These are phyloP conservation scores for Bryoerythrophyllum caledonicum DNA, from an alignment of 225 moss, liverwort and hornwort species.

Conservation along the genomic window DNA sequence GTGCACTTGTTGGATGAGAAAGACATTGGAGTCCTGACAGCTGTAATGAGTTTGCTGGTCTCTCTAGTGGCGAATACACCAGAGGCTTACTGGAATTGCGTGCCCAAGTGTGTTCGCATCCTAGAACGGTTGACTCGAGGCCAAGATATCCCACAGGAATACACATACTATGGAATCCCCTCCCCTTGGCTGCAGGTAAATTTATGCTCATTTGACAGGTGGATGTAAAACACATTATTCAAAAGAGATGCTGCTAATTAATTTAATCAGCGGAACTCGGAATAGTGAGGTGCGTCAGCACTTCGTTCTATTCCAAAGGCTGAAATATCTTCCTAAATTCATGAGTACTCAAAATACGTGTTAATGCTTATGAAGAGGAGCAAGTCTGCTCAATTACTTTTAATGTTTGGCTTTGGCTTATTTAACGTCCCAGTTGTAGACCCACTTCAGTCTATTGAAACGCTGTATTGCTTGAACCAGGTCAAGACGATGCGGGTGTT, in stretches of 20 bases:
- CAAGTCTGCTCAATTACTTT: not conserved
- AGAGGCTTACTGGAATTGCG: slow-evolving; percentile 95
- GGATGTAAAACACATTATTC: not conserved
- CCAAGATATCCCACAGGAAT: slow-evolving; percentile 97
- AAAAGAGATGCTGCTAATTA: slow-evolving; percentile 4
- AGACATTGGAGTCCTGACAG: slow-evolving; percentile 94
- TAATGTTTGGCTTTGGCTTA: not conserved
- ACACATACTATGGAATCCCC: slow-evolving; percentile 98
- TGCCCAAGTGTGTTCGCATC: slow-evolving; percentile 91
- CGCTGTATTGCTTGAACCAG: slow-evolving; percentile 40
- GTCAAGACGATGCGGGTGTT: slow-evolving; percentile 98
- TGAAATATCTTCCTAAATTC: not conserved
- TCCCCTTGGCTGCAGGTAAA: slow-evolving; percentile 98
- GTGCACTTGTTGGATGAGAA: slow-evolving; percentile 92
- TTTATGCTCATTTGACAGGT: slow-evolving; percentile 14
- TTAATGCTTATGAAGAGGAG: not conserved
- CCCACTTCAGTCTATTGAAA: slow-evolving; percentile 9
- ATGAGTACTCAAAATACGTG: not conserved
- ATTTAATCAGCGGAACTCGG: not conserved
- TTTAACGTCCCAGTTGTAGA: not conserved
- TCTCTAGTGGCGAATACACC: slow-evolving; percentile 89
- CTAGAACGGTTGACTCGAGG: slow-evolving; percentile 89
- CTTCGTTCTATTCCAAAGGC: slow-evolving; percentile 11
- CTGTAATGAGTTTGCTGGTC: slow-evolving; percentile 96
- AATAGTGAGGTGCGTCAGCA: not conserved